Evolutionary conservation across 2,329 filamentous ascomycete genomes (phyloP).

Genomic region (Clonostachys chloroleuca): DNA sequence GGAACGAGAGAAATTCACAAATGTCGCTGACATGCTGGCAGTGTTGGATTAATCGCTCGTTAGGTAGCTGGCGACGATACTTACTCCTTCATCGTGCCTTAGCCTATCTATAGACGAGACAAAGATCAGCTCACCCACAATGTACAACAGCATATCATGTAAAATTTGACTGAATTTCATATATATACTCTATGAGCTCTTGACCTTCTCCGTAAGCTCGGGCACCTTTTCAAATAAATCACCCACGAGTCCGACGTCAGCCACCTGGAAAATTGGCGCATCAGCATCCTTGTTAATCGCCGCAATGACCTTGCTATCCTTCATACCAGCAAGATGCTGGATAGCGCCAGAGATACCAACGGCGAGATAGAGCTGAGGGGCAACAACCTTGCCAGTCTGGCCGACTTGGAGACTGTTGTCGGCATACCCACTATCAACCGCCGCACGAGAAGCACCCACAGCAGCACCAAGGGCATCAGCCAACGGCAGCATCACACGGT

Average conservation of each 20-base stretch:
- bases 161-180: not conserved
- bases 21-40: slow-evolving; percentile 51
- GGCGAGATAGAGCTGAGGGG: slow-evolving; percentile 90
- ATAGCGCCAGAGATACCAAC: slow-evolving; percentile 97
- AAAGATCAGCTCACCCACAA: too few relatives aligned
- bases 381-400: slow-evolving; percentile 98
- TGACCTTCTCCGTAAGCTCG: slow-evolving; percentile 93
- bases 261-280: slow-evolving; percentile 97
- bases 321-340: slow-evolving; percentile 98
- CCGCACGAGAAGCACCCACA: slow-evolving; percentile 89
- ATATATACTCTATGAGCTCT: slow-evolving; percentile 37
- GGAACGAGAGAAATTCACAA: slow-evolving; percentile 67
- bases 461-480: slow-evolving; percentile 93
- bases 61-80: slow-evolving; percentile 1
- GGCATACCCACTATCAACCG: slow-evolving; percentile 94
- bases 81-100: not conserved
- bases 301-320: slow-evolving; percentile 99
- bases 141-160: slow-evolving; percentile 8
- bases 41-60: slow-evolving; percentile 26
- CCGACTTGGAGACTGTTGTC: slow-evolving; percentile 98
- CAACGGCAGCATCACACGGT: slow-evolving; percentile 84
- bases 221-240: slow-evolving; percentile 96
- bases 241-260: slow-evolving; percentile 91
- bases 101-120: too few relatives aligned
- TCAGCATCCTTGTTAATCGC: slow-evolving; percentile 98